Percentiles rank a stretch among this genome's conserved stretches.
Evolutionary conservation across 148 eudicot species (phyloP).

Genomic region (Mesembryanthemum crystallinum): DNA sequence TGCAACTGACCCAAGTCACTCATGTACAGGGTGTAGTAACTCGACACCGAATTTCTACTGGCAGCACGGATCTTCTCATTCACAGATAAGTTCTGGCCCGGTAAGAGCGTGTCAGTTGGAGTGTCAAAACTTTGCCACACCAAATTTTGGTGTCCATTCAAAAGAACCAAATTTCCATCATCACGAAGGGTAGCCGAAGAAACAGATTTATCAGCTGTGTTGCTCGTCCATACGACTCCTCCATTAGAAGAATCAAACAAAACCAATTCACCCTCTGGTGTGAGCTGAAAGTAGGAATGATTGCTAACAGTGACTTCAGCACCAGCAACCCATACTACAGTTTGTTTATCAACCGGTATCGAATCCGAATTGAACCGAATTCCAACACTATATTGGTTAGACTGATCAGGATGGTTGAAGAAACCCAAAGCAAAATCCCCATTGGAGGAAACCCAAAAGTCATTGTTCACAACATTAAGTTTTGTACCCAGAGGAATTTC

Average conservation of each 20-base stretch:
- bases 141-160: conserved; percentile 32
- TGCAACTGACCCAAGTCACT: conserved; percentile 35
- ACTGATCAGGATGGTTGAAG: conserved; percentile 34
- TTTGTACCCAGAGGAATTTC: conserved; percentile 56
- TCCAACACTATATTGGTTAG: conserved; percentile 40
- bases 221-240: conserved; percentile 46
- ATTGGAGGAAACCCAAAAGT: conserved; percentile 55
- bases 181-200: conserved; percentile 48
- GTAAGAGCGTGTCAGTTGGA: conserved; percentile 60
- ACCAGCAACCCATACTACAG: conserved; percentile 62
- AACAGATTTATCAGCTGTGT: conserved; percentile 39
- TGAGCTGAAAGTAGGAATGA: conserved; percentile 47
- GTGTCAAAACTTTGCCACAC: conserved; percentile 69
- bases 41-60: conserved; percentile 44
- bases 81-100: conserved; percentile 47
- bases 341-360: conserved; percentile 38
- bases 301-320: conserved; percentile 42
- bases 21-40: conserved; percentile 49
- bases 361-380: conserved; percentile 45
- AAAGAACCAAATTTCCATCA: conserved; percentile 53
- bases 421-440: conserved; percentile 62
- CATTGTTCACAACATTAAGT: conserved; percentile 39
- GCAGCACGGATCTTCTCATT: conserved; percentile 45
- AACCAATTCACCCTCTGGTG: conserved; percentile 41
- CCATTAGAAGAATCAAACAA: conserved; percentile 42